phyloP scores from a whole-genome alignment of 768 basidiomycete species.

The Tricholoma saponaceum region DNA sequence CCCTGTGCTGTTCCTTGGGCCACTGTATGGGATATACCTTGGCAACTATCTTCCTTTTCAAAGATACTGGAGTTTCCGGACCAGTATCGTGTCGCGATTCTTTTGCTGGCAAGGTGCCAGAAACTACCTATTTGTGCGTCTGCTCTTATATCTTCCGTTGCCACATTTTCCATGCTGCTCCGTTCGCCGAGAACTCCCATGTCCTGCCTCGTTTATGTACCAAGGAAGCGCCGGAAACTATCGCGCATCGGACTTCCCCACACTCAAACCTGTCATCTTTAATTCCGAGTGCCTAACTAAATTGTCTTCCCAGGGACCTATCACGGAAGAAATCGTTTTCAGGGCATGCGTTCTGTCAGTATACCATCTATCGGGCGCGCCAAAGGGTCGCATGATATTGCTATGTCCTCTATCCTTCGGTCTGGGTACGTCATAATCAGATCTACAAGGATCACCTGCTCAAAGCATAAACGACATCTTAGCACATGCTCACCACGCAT shows the following conservation, averaged over 20 bases:
- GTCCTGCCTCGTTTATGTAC: background rate
- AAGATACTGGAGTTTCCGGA: slow-evolving; percentile 38
- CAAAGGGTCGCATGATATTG: slow-evolving; percentile 62
- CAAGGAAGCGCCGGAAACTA: background rate
- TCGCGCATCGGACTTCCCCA: too few species aligned
- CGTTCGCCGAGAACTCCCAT: background rate
- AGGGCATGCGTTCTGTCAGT: slow-evolving; percentile 77
- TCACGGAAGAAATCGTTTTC: slow-evolving; percentile 93
- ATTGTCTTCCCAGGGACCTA: slow-evolving; percentile 61
- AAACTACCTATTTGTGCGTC: slow-evolving; percentile 57
- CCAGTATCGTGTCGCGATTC: slow-evolving; percentile 36
- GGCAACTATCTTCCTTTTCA: slow-evolving; percentile 52
- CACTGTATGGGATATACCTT: slow-evolving; percentile 58
- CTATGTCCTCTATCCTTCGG: slow-evolving; percentile 86
- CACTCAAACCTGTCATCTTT: background rate
- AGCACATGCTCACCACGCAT: slow-evolving; percentile 94
- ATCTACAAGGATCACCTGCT: background rate
- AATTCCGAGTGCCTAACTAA: background rate
- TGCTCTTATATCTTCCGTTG: background rate
- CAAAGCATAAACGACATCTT: background rate
- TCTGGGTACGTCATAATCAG: slow-evolving; percentile 49
- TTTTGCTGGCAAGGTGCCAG: slow-evolving; percentile 56
- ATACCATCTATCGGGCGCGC: slow-evolving; percentile 62
- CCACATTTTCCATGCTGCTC: too few species aligned
- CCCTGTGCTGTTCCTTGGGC: slow-evolving; percentile 74